These are phyloP conservation scores for Psidium guajava DNA, from an alignment of 345 rosid species.

Conservation along the genomic window DNA sequence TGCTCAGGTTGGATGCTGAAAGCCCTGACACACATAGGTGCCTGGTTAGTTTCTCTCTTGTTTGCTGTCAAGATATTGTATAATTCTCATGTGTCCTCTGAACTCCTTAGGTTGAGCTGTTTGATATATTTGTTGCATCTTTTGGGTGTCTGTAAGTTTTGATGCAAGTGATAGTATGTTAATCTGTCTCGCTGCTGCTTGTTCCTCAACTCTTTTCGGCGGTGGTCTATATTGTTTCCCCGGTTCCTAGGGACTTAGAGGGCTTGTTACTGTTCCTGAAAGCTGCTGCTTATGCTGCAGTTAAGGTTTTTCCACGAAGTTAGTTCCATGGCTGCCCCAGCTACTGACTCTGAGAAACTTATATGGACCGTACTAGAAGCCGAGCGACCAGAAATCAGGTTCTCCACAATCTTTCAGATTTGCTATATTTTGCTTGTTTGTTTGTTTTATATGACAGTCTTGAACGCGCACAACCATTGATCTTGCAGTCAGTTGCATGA, in stretches of 20 bases:
- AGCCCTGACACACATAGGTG: conserved; percentile 28
- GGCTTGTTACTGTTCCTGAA: background rate
- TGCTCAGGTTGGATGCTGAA: conserved; percentile 36
- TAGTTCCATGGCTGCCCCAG: conserved; percentile 51
- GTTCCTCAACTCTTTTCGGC: background rate
- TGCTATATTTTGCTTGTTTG: background rate
- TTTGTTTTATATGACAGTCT: background rate
- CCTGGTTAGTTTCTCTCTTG: background rate
- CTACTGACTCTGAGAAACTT: conserved; percentile 63
- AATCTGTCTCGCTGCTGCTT: background rate
- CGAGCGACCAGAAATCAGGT: conserved; percentile 87
- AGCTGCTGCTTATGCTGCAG: conserved; percentile 25
- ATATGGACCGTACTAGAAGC: conserved; percentile 85
- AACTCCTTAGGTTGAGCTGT: background rate
- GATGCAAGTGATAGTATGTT: background rate
- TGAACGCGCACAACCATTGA: background rate
- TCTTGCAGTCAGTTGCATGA: conserved; percentile 65
- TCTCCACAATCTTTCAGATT: background rate
- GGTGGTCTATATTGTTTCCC: background rate
- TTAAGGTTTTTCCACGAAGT: conserved; percentile 74
- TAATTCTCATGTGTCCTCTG: background rate
- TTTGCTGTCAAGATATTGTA: background rate
- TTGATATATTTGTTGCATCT: background rate
- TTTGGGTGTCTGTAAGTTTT: background rate
- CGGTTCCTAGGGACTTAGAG: background rate